Evolutionary conservation across 768 basidiomycete genomes (phyloP).

Genomic region (Hygrophoropsis aurantiaca): DNA sequence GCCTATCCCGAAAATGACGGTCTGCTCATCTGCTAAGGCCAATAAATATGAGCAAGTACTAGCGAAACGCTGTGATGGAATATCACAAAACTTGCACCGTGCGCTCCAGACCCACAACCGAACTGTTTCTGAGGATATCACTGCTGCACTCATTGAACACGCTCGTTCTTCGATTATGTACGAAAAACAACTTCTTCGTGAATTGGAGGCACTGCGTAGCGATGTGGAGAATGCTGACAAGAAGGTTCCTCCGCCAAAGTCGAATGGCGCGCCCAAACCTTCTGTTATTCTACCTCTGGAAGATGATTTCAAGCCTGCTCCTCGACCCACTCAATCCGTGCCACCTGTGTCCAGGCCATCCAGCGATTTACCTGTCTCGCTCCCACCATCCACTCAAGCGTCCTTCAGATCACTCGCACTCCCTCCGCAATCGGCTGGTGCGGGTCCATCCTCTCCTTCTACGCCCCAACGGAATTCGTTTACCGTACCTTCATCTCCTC

Average conservation of each 20-base stretch:
- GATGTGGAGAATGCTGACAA: conserved; percentile 73
- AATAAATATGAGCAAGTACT: conserved; percentile 86
- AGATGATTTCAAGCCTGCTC: conserved; percentile 44
- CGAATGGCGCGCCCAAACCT: conserved; percentile 60
- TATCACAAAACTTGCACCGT: conserved; percentile 89
- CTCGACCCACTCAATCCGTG: conserved; percentile 16
- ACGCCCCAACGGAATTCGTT: conserved; percentile 20
- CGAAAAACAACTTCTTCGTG: conserved; percentile 83
- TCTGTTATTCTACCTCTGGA: conserved; percentile 62
- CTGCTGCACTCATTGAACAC: conserved; percentile 88
- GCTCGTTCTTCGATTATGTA: conserved; percentile 90
- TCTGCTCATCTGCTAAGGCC: conserved; percentile 52
- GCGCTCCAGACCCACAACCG: conserved; percentile 83
- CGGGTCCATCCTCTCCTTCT: conserved; percentile 53
- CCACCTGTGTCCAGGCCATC: conserved; percentile 19
- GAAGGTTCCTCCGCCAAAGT: conserved; percentile 47
- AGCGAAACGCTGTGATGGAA: conserved; percentile 83
- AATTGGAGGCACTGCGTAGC: conserved; percentile 79
- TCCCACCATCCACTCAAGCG: conserved; percentile 17
- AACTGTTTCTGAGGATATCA: conserved; percentile 88
- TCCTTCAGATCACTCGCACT: conserved; percentile 28
- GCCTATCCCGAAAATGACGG: background rate
- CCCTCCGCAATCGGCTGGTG: conserved; percentile 49
- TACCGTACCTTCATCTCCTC: conserved; percentile 14
- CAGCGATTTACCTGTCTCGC: conserved; percentile 16